Conservation (phyloP, 306 rosid species). For the Gastrolobium villosum region DNA sequence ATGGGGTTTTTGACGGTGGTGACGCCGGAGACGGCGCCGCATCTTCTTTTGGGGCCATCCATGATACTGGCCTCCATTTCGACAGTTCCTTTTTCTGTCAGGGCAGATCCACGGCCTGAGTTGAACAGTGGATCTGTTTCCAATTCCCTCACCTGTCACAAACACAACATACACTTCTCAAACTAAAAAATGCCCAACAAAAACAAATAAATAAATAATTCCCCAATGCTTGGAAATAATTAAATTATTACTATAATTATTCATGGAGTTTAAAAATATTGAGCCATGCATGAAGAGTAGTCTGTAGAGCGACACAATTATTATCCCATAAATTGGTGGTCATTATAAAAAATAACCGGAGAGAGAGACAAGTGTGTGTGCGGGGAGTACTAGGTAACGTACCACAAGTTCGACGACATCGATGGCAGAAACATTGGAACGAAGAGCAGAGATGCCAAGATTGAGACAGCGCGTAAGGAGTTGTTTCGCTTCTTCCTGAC, state of each 20-base stretch:
- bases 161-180: background rate
- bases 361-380: background rate
- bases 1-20: slow-evolving; percentile 85
- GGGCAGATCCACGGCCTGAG: slow-evolving; percentile 96
- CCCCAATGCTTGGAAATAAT: background rate
- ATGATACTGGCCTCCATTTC: slow-evolving; percentile 99
- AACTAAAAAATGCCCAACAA: background rate
- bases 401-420: slow-evolving; percentile 97
- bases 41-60: slow-evolving; percentile 88
- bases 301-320: background rate
- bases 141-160: slow-evolving; percentile 77
- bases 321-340: background rate
- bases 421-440: slow-evolving; percentile 71
- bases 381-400: slow-evolving; percentile 59
- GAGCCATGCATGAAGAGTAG: background rate
- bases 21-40: slow-evolving; percentile 94
- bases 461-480: slow-evolving; percentile 87
- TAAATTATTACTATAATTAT: background rate
- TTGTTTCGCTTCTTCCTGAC: slow-evolving; percentile 87
- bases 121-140: slow-evolving; percentile 94
- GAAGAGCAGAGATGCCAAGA: slow-evolving; percentile 84
- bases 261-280: background rate
- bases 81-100: slow-evolving; percentile 84
- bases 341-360: background rate
- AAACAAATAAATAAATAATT: background rate